Base-by-base conservation (phyloP, 768 basidiomycete species). In the Lentinula sp. region DNA sequence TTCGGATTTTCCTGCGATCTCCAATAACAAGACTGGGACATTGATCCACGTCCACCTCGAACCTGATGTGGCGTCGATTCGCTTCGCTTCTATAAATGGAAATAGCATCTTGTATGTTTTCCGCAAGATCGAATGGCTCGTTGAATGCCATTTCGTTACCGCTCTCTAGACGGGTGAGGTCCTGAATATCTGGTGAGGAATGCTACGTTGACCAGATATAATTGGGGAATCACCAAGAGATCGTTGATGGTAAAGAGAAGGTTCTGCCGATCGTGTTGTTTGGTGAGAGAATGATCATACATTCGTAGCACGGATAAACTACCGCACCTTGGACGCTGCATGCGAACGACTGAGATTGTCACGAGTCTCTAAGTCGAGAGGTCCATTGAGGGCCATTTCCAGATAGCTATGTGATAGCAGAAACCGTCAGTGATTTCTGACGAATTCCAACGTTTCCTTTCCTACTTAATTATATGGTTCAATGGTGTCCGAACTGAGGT, bases 181-280 rank as follows among this genome's bases (percentile, higher is more conserved):
- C 91, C 82, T 85, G 62, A 1, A 60, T 20, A 57, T 5, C 13
- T 42, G 60, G 20, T 62, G 2, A 12, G 23, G 1, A 7, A 23
- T 8, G 4, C 53, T 52, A 13, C 42, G 35, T 49, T 23, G 18
- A 7, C 23, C 2, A 13, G 16, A 1, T 23, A 5, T 3, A 7
- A 41, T 42, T 7, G 28, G 41, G 32, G 15, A 65, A 75, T 13
- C 57, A 85, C 83, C 67, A 93, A 76, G 9, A 93, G 74, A 71
- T 93, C 90, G 69, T 92, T 92, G 71, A 93, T 91, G 4, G 90
- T 90, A 74, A 91, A 92, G 3, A 93, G 73, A 20, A 93, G 73
- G 61, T 85, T 85, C 85, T 85, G 36, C 66, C 23, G 53, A 36
- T 59, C 12, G n/a, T 23, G 18, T 9, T 10, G 2, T n/a, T 37